Evolutionary conservation across 1,139 yeast genomes (phyloP).

Genomic region (Hansenula sp.): DNA sequence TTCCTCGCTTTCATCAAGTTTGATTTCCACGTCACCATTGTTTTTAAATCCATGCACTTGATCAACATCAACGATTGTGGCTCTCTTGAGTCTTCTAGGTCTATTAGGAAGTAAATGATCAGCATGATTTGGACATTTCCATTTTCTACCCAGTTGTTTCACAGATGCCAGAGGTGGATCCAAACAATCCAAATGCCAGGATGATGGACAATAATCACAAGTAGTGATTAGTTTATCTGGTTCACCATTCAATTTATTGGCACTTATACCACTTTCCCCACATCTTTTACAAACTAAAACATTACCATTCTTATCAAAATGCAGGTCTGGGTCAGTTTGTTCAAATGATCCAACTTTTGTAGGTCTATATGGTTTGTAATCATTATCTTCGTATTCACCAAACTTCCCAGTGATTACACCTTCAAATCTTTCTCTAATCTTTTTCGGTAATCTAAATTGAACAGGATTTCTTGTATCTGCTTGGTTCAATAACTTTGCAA

Average conservation of each 20-base stretch:
- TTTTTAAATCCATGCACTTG: slow-evolving; percentile 59
- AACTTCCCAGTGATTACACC: slow-evolving; percentile 63
- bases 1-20: slow-evolving; percentile 27
- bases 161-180: slow-evolving; percentile 69
- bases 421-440: slow-evolving; percentile 66
- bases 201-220: slow-evolving; percentile 84
- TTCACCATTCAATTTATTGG: slow-evolving; percentile 21
- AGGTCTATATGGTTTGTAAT: slow-evolving; percentile 48
- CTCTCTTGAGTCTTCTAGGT: slow-evolving; percentile 45
- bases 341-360: slow-evolving; percentile 36
- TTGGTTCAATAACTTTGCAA: slow-evolving; percentile 59
- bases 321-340: slow-evolving; percentile 51
- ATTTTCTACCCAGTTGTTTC: slow-evolving; percentile 76
- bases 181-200: slow-evolving; percentile 92
- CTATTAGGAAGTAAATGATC: slow-evolving; percentile 40
- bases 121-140: slow-evolving; percentile 93
- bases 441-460: slow-evolving; percentile 68
- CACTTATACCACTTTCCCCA: slow-evolving; percentile 58
- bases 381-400: slow-evolving; percentile 69
- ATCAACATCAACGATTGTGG: slow-evolving; percentile 50
- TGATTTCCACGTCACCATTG: slow-evolving; percentile 63
- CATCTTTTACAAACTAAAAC: slow-evolving; percentile 76
- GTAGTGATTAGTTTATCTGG: slow-evolving; percentile 49
- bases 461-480: slow-evolving; percentile 60
- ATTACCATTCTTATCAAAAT: slow-evolving; percentile 51